These are phyloP conservation scores for Eucalyptus cloeziana DNA, from an alignment of 345 rosid species.

Conservation along the genomic window DNA sequence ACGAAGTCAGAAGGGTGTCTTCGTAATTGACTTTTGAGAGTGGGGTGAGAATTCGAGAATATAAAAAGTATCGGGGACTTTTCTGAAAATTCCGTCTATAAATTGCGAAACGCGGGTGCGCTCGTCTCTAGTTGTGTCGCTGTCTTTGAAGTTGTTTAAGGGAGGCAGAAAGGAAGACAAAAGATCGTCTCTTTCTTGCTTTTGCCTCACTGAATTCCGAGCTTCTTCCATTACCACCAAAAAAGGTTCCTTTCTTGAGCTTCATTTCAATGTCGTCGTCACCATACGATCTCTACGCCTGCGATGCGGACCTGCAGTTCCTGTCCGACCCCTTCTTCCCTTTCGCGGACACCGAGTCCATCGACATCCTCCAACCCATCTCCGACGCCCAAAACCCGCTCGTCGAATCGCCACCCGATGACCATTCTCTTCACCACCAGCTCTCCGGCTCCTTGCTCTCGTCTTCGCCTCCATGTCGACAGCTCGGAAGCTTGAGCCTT, in stretches of 20 bases:
- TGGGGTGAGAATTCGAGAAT: neutral
- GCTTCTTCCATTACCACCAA: neutral
- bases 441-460: constrained; percentile 4
- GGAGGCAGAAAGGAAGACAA: neutral
- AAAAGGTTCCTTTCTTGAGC: neutral
- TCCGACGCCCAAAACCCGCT: neutral
- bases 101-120: neutral
- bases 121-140: neutral
- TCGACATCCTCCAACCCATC: neutral
- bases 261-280: neutral
- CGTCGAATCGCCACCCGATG: neutral
- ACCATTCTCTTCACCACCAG: neutral
- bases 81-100: neutral
- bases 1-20: neutral
- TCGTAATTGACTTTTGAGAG: neutral
- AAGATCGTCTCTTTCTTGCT: neutral
- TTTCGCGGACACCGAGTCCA: neutral
- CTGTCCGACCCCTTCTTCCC: neutral
- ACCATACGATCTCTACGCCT: neutral
- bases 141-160: neutral
- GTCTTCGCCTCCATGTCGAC: constrained; percentile 59
- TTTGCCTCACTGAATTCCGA: neutral
- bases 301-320: neutral
- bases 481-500: constrained; percentile 19
- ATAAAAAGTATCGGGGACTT: neutral